phyloP scores from a whole-genome alignment of 2,329 filamentous ascomycete genomes.

The Pestalotiopsis sp. region DNA sequence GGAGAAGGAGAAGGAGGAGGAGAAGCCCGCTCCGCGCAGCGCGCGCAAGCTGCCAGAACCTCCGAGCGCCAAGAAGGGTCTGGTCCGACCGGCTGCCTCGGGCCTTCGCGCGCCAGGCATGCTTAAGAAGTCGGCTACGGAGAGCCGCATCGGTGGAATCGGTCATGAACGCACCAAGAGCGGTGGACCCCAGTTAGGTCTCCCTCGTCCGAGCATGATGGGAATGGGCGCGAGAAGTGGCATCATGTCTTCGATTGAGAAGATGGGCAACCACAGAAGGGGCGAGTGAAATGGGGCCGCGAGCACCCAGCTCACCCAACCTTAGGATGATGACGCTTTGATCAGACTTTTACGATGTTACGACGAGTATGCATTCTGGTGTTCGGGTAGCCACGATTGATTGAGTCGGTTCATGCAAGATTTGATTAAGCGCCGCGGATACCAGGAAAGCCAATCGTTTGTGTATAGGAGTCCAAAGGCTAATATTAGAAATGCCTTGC shows the following conservation, averaged over 20 bases:
- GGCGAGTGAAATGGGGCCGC: slow-evolving; percentile 35
- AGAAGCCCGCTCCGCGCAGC: slow-evolving; percentile 23
- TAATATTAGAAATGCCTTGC: not conserved
- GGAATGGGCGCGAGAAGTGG: slow-evolving; percentile 59
- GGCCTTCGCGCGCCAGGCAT: slow-evolving; percentile 65
- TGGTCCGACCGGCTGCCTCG: slow-evolving; percentile 46
- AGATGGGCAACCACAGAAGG: slow-evolving; percentile 71
- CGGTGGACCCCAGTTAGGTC: slow-evolving; percentile 38
- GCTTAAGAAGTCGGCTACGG: slow-evolving; percentile 40
- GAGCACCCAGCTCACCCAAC: not conserved
- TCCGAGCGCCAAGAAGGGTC: slow-evolving; percentile 52
- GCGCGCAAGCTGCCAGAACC: slow-evolving; percentile 22
- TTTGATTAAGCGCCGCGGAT: slow-evolving; percentile 1
- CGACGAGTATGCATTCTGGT: slow-evolving; percentile 13
- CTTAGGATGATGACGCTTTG: not conserved
- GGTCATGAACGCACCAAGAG: slow-evolving; percentile 50
- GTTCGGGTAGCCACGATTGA: slow-evolving; percentile 5
- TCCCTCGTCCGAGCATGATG: slow-evolving; percentile 54
- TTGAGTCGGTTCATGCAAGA: not conserved
- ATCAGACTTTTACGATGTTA: not conserved
- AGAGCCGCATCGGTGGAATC: slow-evolving; percentile 51
- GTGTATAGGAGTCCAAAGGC: not conserved
- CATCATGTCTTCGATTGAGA: slow-evolving; percentile 85
- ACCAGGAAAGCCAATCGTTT: not conserved
- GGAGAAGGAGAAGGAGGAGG: slow-evolving; percentile 21